These are phyloP conservation scores for Colletotrichum agaves DNA, from an alignment of 2,329 filamentous ascomycete genomes.

Conservation along the genomic window DNA sequence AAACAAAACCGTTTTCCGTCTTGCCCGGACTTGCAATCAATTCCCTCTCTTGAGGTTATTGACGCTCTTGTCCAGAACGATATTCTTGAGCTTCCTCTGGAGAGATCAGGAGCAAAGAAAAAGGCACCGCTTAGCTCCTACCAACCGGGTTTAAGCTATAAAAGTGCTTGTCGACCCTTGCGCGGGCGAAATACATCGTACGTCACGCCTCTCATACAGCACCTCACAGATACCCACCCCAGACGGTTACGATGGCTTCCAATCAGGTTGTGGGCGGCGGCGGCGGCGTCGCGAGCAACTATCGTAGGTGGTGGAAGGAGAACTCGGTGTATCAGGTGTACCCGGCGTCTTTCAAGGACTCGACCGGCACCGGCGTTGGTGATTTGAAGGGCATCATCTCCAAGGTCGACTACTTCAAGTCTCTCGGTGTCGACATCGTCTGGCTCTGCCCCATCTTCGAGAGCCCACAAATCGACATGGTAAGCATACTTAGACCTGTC, in stretches of 20 bases:
- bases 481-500: conserved; percentile 37
- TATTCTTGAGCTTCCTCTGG: background rate
- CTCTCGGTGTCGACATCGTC: conserved; percentile 67
- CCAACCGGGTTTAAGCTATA: too few species aligned
- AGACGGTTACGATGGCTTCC: conserved; percentile 12
- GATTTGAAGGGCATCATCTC: conserved; percentile 69
- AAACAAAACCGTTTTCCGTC: background rate
- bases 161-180: too few species aligned
- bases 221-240: background rate
- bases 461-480: conserved; percentile 73
- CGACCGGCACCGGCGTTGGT: conserved; percentile 64
- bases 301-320: conserved; percentile 67
- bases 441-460: conserved; percentile 63
- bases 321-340: conserved; percentile 71
- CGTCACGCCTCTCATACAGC: too few species aligned
- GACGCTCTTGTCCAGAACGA: background rate
- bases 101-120: too few species aligned
- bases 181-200: too few species aligned
- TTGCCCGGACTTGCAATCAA: background rate
- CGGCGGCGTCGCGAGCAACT: conserved; percentile 15
- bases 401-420: conserved; percentile 64
- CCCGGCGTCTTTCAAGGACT: conserved; percentile 70
- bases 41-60: background rate
- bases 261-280: conserved; percentile 4
- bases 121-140: too few species aligned